Evolutionary conservation across 345 rosid genomes (phyloP).

Genomic region (Corchorus olitorius): DNA sequence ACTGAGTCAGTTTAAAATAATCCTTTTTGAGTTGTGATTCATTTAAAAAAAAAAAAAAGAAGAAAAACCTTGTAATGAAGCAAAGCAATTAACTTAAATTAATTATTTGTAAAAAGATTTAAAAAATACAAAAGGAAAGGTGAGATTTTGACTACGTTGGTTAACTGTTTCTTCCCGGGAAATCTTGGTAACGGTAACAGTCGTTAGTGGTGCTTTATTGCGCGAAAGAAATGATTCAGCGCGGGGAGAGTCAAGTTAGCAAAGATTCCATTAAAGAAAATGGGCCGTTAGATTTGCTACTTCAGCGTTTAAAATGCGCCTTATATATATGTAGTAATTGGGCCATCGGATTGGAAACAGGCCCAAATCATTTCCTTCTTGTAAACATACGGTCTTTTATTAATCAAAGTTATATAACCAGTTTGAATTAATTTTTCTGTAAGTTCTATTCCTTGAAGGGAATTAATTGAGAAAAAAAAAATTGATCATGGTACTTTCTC

Average conservation of each 20-base stretch:
- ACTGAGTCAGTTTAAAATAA: neutral
- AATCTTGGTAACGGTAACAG: neutral
- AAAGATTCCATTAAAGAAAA: neutral
- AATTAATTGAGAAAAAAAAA: no score
- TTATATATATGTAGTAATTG: neutral
- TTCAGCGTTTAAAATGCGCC: neutral
- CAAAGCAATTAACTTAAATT: no score
- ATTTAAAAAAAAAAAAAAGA: no score
- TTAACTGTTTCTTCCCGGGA: constrained; percentile 6
- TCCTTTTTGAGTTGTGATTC: no score
- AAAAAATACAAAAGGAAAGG: no score
- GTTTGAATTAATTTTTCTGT: no score
- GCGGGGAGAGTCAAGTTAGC: neutral
- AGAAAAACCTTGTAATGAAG: no score
- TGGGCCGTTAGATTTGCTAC: neutral
- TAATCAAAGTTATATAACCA: no score
- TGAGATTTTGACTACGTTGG: neutral
- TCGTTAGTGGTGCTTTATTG: neutral
- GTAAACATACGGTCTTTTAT: no score
- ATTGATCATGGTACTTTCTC: no score
- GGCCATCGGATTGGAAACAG: neutral
- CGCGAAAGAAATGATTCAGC: neutral
- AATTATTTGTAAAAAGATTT: neutral
- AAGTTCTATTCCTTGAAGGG: no score
- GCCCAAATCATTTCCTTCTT: neutral